Evolutionary conservation across 2,329 filamentous ascomycete genomes (phyloP).

Genomic region (Talaromyces albobiverticillius): DNA sequence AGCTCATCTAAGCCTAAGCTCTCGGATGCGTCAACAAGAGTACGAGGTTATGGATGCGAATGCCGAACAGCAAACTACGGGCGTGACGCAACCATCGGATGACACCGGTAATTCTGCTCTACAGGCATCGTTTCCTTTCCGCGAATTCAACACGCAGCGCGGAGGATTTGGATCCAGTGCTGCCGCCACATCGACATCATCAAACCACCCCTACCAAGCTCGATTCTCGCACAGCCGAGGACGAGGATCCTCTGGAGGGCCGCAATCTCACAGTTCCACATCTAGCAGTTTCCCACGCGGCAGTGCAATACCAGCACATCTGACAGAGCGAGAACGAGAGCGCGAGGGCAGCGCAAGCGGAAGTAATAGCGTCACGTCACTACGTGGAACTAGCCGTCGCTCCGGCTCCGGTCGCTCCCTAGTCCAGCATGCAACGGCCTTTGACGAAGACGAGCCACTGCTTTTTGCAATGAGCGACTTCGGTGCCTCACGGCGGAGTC

Average conservation of each 20-base stretch:
- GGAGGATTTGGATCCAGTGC: constrained; percentile 21
- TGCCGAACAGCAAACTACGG: constrained; percentile 20
- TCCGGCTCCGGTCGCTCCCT: constrained; percentile 31
- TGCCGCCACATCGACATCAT: constrained; percentile 27
- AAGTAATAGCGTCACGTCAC: constrained; percentile 37
- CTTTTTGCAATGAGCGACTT: constrained; percentile 49
- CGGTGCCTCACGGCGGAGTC: constrained; percentile 39
- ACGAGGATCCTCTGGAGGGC: constrained; percentile 35
- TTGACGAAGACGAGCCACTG: constrained; percentile 44
- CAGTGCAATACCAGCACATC: constrained; percentile 27
- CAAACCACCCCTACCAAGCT: constrained; percentile 35
- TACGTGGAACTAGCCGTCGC: constrained; percentile 33
- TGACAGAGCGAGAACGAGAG: constrained; percentile 35
- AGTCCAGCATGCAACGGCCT: constrained; percentile 24
- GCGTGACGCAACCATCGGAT: constrained; percentile 20
- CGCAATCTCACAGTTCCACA: constrained; percentile 38
- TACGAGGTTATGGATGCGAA: constrained; percentile 23
- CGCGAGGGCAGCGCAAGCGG: constrained; percentile 39
- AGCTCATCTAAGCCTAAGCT: constrained; percentile 29
- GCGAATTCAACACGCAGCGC: constrained; percentile 21
- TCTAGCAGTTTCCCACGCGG: constrained; percentile 40
- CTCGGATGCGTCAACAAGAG: constrained; percentile 33
- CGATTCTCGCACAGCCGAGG: constrained; percentile 36
- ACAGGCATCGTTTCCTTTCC: constrained; percentile 18
- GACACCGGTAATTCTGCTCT: constrained; percentile 19